Base-by-base conservation (phyloP, 371 early-diverging fungal genomes). In the Rhizopus microsporus region DNA sequence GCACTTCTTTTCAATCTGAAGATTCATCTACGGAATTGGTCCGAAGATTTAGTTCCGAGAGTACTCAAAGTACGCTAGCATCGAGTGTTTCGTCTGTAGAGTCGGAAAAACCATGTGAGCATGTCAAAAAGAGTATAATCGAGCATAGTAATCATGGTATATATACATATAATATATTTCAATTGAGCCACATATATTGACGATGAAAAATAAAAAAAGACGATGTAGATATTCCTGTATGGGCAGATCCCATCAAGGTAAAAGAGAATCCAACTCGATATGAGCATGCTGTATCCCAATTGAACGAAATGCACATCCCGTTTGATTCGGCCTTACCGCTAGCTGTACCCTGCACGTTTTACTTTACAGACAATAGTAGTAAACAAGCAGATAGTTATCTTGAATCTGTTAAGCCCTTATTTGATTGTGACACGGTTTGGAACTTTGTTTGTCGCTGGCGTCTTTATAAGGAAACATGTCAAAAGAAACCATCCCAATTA, bases 381-480 rank as follows among this genome's bases (percentile, higher is more conserved):
- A 65, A 75, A 51, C 71, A 75, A 52, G 67, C 71, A 47, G 64
- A 72, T 12, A 23, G 23, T 2, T 84, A 84, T 42, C 69, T 78
- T 17, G 65, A 75, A 3, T 64, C 76, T 6, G 77, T 84, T 13
- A 72, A 74, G 32, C 68, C 69, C 0, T 34, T 84, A 32, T 84
- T 82, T 60, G 54, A 68, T 8, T 81, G 80, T 37, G 70, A 70
- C 34, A 80, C 82, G 0, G 83, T 81, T 2, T 78, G 79, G 69
- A 68, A 80, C 13, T 84, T 84, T 57, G 68, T 76, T 3, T 62
- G 80, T 3, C 72, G 79, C 2, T 84, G 85, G 85, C 77, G 83
- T 17, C 56, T 61, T 34, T 72, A 72, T 29, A 77, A 80, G 54
- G 66, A 73, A 49, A 59, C 59, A 8, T 29, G 29, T 12, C 37